A percentile compares a stretch with the other conserved stretches of the same genome.
These are phyloP conservation scores for Nicotiana attenuata DNA, from an alignment of 257 asterid genomes.

Conservation along the genomic window DNA sequence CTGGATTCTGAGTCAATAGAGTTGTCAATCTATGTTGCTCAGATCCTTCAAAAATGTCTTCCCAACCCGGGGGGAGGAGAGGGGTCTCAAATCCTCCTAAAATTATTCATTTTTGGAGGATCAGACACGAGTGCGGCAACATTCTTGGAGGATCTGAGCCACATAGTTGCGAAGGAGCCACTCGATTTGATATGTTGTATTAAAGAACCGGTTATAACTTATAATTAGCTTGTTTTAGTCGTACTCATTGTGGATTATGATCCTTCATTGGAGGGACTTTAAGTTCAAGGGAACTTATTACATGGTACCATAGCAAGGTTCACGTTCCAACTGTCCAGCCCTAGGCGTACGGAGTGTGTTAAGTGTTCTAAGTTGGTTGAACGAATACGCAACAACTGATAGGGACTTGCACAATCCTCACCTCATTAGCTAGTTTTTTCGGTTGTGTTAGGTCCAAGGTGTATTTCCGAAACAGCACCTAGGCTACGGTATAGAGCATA, in stretches of 20 bases:
- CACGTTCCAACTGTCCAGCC: not conserved
- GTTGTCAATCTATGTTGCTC: no score
- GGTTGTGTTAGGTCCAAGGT: not conserved
- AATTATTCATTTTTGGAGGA: no score
- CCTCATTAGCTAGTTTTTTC: not conserved
- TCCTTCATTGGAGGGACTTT: not conserved
- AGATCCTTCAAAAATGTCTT: no score
- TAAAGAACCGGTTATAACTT: not conserved
- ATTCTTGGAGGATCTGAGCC: no score
- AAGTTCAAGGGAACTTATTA: not conserved
- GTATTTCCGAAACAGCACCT: not conserved
- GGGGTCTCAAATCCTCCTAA: no score
- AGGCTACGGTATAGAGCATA: not conserved
- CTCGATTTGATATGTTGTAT: not conserved
- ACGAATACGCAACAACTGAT: not conserved
- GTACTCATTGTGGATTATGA: not conserved
- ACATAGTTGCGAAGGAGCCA: not conserved
- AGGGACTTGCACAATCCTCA: not conserved
- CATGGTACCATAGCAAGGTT: not conserved
- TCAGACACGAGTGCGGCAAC: no score
- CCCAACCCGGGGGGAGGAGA: no score
- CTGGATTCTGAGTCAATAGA: not conserved
- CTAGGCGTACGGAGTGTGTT: not conserved
- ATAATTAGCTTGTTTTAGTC: not conserved
- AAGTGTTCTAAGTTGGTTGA: not conserved